These are phyloP conservation scores for Pilobolus umbonatus DNA, from an alignment of 192 early-diverging fungal genomes.

Conservation along the genomic window DNA sequence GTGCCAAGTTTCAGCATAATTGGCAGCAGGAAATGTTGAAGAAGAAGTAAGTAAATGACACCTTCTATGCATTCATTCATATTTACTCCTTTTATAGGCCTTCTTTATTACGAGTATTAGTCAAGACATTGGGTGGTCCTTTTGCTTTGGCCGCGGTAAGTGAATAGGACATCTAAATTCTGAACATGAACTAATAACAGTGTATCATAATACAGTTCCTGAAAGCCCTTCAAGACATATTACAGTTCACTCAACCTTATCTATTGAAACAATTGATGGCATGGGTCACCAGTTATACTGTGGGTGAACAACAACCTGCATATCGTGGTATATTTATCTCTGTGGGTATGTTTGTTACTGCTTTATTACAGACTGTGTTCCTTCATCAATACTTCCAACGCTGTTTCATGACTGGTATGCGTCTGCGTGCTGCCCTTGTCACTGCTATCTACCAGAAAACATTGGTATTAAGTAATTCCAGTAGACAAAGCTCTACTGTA, in stretches of 20 bases:
- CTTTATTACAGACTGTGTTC: conserved; percentile 69
- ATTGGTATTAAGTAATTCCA: conserved; percentile 69
- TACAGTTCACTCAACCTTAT: conserved; percentile 75
- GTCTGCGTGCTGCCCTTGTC: conserved; percentile 66
- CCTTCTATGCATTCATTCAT: not conserved
- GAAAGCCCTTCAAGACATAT: conserved; percentile 70
- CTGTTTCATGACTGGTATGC: conserved; percentile 74
- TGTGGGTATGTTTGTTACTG: conserved; percentile 68
- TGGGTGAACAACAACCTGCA: conserved; percentile 50
- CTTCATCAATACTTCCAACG: conserved; percentile 89
- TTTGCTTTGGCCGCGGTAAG: conserved; percentile 65
- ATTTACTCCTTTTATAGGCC: conserved; percentile 42
- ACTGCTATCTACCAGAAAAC: conserved; percentile 86
- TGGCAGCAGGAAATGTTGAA: conserved; percentile 73
- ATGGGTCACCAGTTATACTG: conserved; percentile 58
- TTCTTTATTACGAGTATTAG: conserved; percentile 63
- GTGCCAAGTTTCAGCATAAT: conserved; percentile 54
- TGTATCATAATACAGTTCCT: conserved; percentile 43
- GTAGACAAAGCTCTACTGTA: conserved; percentile 74
- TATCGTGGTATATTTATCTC: conserved; percentile 83
- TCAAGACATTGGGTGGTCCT: conserved; percentile 53
- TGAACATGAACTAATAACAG: not conserved
- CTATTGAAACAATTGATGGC: conserved; percentile 68
- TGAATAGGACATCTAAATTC: too few relatives aligned
- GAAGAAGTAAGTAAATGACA: conserved; percentile 27